Conservation (phyloP, 2,329 filamentous ascomycete genomes). For the Dryadomyces sulphureus region DNA sequence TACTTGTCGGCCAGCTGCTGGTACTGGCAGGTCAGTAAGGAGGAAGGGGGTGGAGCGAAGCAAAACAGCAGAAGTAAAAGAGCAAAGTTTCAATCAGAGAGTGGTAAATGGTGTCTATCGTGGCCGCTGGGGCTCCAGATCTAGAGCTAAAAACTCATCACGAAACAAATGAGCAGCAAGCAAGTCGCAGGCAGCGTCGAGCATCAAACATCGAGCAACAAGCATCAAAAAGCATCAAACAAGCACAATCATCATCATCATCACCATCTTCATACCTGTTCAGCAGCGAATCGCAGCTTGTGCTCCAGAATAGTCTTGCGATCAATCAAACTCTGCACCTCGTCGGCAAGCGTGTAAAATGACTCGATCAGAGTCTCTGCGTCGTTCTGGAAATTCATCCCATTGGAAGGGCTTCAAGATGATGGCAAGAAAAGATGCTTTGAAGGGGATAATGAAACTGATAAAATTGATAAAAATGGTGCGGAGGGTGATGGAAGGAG, state of each 20-base stretch:
- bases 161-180: constrained; percentile 12
- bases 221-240: constrained; percentile 3
- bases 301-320: constrained; percentile 51
- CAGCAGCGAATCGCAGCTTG: constrained; percentile 51
- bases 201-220: neutral
- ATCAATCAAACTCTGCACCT: constrained; percentile 48
- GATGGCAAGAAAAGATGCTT: neutral
- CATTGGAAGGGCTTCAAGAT: constrained; percentile 15
- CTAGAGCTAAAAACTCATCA: constrained; percentile 61
- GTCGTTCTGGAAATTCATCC: constrained; percentile 27
- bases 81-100: constrained; percentile 21
- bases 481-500: constrained; percentile 6
- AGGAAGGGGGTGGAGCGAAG: constrained; percentile 9
- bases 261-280: constrained; percentile 38
- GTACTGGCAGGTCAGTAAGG: constrained; percentile 28
- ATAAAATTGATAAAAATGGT: neutral
- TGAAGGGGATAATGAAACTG: neutral
- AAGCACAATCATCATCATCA: neutral
- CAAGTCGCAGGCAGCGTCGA: constrained; percentile 4
- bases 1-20: constrained; percentile 54
- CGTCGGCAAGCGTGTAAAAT: constrained; percentile 48
- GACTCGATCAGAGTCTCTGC: constrained; percentile 47
- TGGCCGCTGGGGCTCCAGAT: constrained; percentile 53
- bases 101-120: constrained; percentile 44
- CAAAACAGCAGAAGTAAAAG: constrained; percentile 8